Conservation (phyloP, 2,329 filamentous ascomycete genomes). For the Ceratocystis colombiana region DNA sequence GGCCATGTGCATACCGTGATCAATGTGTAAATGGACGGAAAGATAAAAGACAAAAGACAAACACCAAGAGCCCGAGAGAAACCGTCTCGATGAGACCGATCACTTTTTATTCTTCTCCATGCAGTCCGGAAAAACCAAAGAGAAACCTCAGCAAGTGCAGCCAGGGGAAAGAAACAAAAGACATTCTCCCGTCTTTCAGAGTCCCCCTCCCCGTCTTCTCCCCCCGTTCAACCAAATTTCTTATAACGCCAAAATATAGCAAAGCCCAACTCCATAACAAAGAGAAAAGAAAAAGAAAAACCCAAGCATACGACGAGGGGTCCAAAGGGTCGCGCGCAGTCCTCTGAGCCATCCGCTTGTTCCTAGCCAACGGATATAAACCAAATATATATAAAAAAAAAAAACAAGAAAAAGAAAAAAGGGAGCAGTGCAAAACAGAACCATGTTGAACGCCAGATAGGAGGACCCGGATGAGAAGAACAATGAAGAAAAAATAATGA, state of each 20-base stretch:
- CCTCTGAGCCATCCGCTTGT: not conserved
- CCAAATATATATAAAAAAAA: slow-evolving; percentile 17
- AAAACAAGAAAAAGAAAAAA: slow-evolving; percentile 19
- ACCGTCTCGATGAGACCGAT: not conserved
- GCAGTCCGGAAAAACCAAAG: slow-evolving; percentile 18
- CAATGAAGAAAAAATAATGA: slow-evolving; percentile 2
- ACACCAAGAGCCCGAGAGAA: slow-evolving; percentile 27
- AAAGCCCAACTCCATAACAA: slow-evolving; percentile 6
- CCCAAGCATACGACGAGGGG: not conserved
- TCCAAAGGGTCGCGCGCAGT: not conserved
- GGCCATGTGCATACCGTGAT: not conserved
- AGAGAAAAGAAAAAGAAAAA: slow-evolving; percentile 11
- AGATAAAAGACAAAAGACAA: slow-evolving; percentile 26
- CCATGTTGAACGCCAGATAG: slow-evolving; percentile 23
- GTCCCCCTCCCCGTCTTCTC: slow-evolving; percentile 4
- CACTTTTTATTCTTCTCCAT: slow-evolving; percentile 26
- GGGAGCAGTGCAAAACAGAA: slow-evolving; percentile 18
- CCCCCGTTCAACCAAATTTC: not conserved
- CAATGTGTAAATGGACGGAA: slow-evolving; percentile 15
- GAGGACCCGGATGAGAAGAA: slow-evolving; percentile 26
- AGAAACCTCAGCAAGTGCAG: slow-evolving; percentile 8
- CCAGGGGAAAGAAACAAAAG: too few species aligned
- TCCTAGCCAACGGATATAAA: slow-evolving; percentile 8
- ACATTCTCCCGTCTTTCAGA: not conserved
- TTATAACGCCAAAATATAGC: slow-evolving; percentile 10